Conservation (phyloP, 441 rosid species). For the Cnidoscolus chayamansa region DNA sequence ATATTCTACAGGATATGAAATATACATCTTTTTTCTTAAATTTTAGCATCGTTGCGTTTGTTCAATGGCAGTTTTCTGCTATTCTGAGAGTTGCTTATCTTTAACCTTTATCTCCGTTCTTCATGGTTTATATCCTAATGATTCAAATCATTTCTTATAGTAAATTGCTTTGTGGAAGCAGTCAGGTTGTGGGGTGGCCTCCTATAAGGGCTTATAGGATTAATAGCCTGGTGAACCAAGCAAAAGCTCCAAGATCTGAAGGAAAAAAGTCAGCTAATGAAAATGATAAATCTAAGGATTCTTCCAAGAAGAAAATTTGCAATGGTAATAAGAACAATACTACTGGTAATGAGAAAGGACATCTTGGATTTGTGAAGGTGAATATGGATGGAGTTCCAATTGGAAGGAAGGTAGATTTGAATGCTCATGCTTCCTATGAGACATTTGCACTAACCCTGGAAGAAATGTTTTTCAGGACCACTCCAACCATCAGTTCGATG, state of each 20-base stretch:
- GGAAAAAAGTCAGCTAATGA: conserved; percentile 41
- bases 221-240: conserved; percentile 64
- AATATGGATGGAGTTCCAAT: conserved; percentile 86
- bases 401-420: conserved; percentile 82
- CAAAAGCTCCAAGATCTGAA: conserved; percentile 56
- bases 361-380: conserved; percentile 73
- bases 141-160: conserved; percentile 9
- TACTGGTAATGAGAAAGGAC: conserved; percentile 34
- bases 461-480: conserved; percentile 63
- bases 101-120: background rate
- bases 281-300: conserved; percentile 42
- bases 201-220: conserved; percentile 75
- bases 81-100: background rate
- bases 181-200: conserved; percentile 98
- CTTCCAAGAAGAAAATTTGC: conserved; percentile 36
- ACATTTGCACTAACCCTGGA: conserved; percentile 59
- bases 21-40: too few relatives aligned
- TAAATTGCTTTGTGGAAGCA: conserved; percentile 35
- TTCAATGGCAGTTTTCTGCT: background rate
- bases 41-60: too few relatives aligned
- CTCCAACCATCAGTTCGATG: conserved; percentile 23
- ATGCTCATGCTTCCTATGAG: conserved; percentile 64
- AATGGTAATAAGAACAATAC: conserved; percentile 25
- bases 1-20: too few relatives aligned
- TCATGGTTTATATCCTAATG: background rate